Conservation (phyloP, 768 basidiomycete genomes). For the Russula abietina region DNA sequence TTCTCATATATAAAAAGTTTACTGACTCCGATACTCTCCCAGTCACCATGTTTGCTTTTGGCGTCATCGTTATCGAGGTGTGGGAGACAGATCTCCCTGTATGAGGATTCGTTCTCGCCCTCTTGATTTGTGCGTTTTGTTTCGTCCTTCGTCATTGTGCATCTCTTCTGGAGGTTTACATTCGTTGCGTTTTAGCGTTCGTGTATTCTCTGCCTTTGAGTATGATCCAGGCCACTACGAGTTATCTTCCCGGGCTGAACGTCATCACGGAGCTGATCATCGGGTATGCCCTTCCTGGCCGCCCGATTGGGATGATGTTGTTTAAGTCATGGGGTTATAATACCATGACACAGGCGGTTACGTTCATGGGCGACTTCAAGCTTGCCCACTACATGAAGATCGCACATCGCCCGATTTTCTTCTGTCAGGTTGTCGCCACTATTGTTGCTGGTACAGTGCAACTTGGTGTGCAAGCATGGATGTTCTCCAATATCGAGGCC, state of each 20-base stretch:
- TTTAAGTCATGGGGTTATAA: constrained; percentile 82
- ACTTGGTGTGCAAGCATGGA: constrained; percentile 71
- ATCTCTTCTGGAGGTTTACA: not conserved
- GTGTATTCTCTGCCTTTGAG: constrained; percentile 47
- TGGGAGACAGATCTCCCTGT: constrained; percentile 73
- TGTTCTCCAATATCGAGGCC: constrained; percentile 61
- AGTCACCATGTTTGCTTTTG: constrained; percentile 61
- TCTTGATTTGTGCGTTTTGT: constrained; percentile 46
- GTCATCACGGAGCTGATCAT: constrained; percentile 79
- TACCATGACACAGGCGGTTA: constrained; percentile 59
- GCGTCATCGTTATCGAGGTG: constrained; percentile 61
- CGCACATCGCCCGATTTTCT: constrained; percentile 69
- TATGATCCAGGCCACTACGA: constrained; percentile 72
- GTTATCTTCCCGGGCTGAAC: constrained; percentile 64
- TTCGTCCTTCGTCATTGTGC: not conserved
- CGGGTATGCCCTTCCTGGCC: constrained; percentile 77
- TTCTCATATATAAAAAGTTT: not conserved
- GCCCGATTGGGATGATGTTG: constrained; percentile 77
- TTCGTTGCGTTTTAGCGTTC: constrained; percentile 27
- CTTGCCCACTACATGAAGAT: constrained; percentile 70
- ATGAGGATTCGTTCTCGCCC: constrained; percentile 64
- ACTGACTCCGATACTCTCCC: not conserved
- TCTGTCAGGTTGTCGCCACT: constrained; percentile 59
- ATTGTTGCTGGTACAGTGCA: constrained; percentile 66
- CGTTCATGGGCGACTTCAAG: constrained; percentile 72